Evolutionary conservation across 2,329 filamentous ascomycete species (phyloP), one percentile per base, ranked within the genome.

Genomic region (Penicillium capsulatum): DNA sequence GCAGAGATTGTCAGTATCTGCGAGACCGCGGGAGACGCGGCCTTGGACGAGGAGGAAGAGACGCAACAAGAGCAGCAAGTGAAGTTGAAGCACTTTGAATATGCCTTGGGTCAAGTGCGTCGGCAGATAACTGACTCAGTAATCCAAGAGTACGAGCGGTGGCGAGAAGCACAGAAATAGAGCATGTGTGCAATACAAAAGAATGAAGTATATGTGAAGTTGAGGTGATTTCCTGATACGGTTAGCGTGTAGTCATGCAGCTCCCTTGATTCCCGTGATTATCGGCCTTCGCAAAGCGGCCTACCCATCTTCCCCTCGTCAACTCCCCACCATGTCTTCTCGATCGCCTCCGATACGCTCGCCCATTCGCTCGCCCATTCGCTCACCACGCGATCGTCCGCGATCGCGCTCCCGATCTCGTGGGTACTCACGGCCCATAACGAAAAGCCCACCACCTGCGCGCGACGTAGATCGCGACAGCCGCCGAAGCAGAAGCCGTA

Each of bases 1-100:
- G 89, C 90, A 0, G 91, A 96, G 65, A 79, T 96, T 44, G 77
- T 81, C 28, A 74, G 69, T 14, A 73, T 84, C 14, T 76, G 73
- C 45, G 67, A 75, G 50, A 68, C 65, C 17, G 74, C 74, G 42
- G 64, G 69, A 44, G 67, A 77, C 59, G 67, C 63, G 29, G 67
- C 76, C 44, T 55, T 80, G 59, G 70, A 76, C 47, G 71, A 75
- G 40, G 68, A 70, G 44, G 72, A 71, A 54, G 60, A 69, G 55
- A 61, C 55, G n/a, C 49, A 61, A 3, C 43, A 64, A 47, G 58
- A 65, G 24, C 56, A 57, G 19, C 54, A 55, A 26, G 61, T 75
- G 19, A 60, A 55, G 22, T 55, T 56, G 54, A 56, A 55, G 39
- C 70, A 75, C 48, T 71, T 75, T 44, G 63, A 68, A 30, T 50